Conservation (phyloP, 129 eudicot species). For the Pittosporum tobira region DNA sequence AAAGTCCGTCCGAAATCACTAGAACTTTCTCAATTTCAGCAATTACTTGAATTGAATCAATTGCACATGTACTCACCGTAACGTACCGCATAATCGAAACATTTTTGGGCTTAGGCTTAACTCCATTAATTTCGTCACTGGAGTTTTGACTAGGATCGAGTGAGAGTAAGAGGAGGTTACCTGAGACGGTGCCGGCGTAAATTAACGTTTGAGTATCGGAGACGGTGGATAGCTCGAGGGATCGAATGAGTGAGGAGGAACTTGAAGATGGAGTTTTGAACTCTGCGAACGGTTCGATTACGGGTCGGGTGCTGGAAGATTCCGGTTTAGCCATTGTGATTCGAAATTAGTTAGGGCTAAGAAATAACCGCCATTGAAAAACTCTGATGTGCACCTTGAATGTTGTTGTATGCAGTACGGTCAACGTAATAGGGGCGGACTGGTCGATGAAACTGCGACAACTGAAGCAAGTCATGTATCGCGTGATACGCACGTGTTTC, state of each 20-base stretch:
- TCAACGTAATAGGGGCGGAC: not conserved
- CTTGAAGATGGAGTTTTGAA: conserved; percentile 24
- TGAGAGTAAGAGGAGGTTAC: conserved; percentile 46
- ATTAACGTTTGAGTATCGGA: conserved; percentile 41
- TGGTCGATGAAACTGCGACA: not conserved
- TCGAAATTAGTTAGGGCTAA: conserved; percentile 21
- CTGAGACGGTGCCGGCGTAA: conserved; percentile 58
- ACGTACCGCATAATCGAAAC: conserved; percentile 26
- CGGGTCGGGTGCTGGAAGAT: conserved; percentile 26
- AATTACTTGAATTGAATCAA: conserved; percentile 37
- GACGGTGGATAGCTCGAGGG: conserved; percentile 34
- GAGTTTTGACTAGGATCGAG: conserved; percentile 19
- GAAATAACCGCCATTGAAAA: conserved; percentile 33
- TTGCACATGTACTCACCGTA: conserved; percentile 24
- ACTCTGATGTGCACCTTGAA: no score
- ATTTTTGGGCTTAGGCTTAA: conserved; percentile 7
- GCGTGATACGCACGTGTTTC: no score
- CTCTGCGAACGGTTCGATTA: conserved; percentile 35
- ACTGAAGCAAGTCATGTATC: no score
- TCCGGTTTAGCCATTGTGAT: conserved; percentile 42
- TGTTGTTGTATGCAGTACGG: no score
- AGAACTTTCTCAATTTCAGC: conserved; percentile 29
- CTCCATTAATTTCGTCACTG: not conserved
- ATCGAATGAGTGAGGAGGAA: conserved; percentile 32
- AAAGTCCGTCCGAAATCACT: conserved; percentile 42